Percentiles rank a stretch among this genome's conserved stretches.
Conservation (phyloP, 108 stramenopile species). For the Nitzschia sp. region DNA sequence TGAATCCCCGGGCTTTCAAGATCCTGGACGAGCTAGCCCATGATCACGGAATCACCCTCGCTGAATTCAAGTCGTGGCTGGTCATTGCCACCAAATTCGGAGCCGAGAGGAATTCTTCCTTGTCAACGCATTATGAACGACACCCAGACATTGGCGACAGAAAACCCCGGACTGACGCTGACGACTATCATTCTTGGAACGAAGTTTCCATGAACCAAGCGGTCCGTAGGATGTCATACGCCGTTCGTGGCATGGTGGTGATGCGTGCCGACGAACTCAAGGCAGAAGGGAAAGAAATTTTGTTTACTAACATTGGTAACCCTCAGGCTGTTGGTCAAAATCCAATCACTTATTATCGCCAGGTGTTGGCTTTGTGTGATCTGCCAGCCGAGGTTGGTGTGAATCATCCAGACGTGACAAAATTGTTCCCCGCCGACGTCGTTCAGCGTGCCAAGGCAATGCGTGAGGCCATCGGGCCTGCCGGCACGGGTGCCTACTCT, state of each 20-base stretch:
- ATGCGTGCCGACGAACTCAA: slow-evolving; percentile 60
- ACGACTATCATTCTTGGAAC: slow-evolving; percentile 33
- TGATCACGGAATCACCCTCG: slow-evolving; percentile 15
- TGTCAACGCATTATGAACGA: slow-evolving; percentile 26
- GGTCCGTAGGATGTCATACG: slow-evolving; percentile 49
- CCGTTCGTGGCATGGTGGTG: slow-evolving; percentile 72
- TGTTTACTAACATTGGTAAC: slow-evolving; percentile 96
- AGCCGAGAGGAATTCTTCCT: slow-evolving; percentile 40
- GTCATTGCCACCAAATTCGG: slow-evolving; percentile 62
- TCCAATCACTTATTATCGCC: slow-evolving; percentile 88
- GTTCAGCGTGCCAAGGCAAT: slow-evolving; percentile 63
- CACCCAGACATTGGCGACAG: slow-evolving; percentile 47
- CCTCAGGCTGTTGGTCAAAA: slow-evolving; percentile 91
- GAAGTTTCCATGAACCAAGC: slow-evolving; percentile 40
- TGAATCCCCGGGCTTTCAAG: slow-evolving; percentile 32
- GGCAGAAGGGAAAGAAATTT: slow-evolving; percentile 45
- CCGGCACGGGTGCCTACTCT: slow-evolving; percentile 83
- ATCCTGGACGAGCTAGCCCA: slow-evolving; percentile 25
- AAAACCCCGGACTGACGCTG: not conserved
- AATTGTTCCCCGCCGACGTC: slow-evolving; percentile 74
- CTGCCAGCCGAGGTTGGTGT: slow-evolving; percentile 67
- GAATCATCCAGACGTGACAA: slow-evolving; percentile 57
- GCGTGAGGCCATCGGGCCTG: slow-evolving; percentile 48
- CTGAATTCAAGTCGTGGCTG: slow-evolving; percentile 59
- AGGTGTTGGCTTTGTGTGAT: slow-evolving; percentile 85